Conservation (phyloP, 2,329 filamentous ascomycete species). For the Xylariaceae sp. region DNA sequence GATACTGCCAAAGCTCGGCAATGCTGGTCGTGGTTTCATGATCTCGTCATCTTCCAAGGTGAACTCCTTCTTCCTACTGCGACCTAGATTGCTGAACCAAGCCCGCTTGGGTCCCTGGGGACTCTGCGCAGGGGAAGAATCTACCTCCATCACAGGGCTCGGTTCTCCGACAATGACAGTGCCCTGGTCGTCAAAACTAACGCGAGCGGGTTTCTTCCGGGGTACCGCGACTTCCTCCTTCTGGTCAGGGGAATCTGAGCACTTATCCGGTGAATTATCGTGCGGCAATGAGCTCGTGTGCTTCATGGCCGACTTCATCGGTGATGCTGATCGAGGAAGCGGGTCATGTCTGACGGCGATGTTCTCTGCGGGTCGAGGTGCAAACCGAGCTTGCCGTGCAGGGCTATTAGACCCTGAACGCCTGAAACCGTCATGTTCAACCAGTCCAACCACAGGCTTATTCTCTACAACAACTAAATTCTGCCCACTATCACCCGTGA, state of each 20-base stretch:
- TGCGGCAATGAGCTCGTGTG: constrained; percentile 49
- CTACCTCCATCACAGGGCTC: constrained; percentile 34
- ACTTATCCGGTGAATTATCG: constrained; percentile 44
- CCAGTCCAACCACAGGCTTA: constrained; percentile 25
- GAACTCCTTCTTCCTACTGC: constrained; percentile 47
- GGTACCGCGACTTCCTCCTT: constrained; percentile 36
- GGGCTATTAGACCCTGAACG: constrained; percentile 55
- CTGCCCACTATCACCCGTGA: constrained; percentile 13
- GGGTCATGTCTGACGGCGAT: constrained; percentile 61
- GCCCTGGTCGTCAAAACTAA: constrained; percentile 73
- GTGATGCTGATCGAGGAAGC: constrained; percentile 65
- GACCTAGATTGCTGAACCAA: constrained; percentile 49
- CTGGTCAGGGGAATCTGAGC: constrained; percentile 38
- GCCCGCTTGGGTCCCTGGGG: constrained; percentile 40
- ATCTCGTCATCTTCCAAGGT: constrained; percentile 56
- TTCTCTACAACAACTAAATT: constrained; percentile 20
- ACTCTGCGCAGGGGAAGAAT: constrained; percentile 38
- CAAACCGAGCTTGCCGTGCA: constrained; percentile 63
- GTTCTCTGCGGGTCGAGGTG: constrained; percentile 46
- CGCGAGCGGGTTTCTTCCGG: constrained; percentile 62
- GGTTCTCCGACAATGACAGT: constrained; percentile 50
- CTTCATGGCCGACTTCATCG: constrained; percentile 73
- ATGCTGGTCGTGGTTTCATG: constrained; percentile 68
- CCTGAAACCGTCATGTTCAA: constrained; percentile 17
- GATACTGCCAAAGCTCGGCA: constrained; percentile 72